Percentiles rank a stretch among this genome's conserved stretches.
phyloP scores from a whole-genome alignment of 176 grass and related monocot species.

The Triticum timopheevii region DNA sequence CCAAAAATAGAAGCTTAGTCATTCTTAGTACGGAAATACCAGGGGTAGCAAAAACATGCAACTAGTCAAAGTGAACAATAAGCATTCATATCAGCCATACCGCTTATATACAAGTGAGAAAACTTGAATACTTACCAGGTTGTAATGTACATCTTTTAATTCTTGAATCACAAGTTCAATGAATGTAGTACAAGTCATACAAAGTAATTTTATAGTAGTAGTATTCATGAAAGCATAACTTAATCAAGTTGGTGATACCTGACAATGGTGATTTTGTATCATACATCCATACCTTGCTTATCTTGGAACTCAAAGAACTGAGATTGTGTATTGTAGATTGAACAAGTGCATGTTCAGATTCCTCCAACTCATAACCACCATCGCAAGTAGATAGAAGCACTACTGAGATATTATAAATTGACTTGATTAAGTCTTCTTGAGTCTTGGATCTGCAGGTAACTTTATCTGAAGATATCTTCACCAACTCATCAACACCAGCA shows the following conservation, averaged over 20 bases:
- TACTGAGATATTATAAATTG: slow-evolving; percentile 53
- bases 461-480: slow-evolving; percentile 11
- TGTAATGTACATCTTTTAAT: not conserved
- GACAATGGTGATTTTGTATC: slow-evolving; percentile 5
- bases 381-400: slow-evolving; percentile 36
- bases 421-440: slow-evolving; percentile 42
- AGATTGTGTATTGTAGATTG: slow-evolving; percentile 48
- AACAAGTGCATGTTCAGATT: slow-evolving; percentile 45
- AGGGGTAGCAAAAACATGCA: not conserved
- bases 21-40: not conserved
- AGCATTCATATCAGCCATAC: not conserved
- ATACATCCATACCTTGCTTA: slow-evolving; percentile 43
- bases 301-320: slow-evolving; percentile 41
- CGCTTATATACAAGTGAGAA: not conserved
- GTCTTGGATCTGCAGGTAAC: slow-evolving; percentile 2
- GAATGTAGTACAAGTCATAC: not conserved
- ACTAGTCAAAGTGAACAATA: slow-evolving; percentile 10
- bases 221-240: not conserved
- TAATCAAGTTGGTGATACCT: not conserved
- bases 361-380: slow-evolving; percentile 34
- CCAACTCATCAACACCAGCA: not conserved
- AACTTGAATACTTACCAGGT: not conserved
- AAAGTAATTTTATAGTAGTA: not conserved
- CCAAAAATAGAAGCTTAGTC: not conserved
- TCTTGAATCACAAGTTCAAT: not conserved